phyloP scores from a whole-genome alignment of 768 basidiomycete genomes.

The Tylopilus sp. region DNA sequence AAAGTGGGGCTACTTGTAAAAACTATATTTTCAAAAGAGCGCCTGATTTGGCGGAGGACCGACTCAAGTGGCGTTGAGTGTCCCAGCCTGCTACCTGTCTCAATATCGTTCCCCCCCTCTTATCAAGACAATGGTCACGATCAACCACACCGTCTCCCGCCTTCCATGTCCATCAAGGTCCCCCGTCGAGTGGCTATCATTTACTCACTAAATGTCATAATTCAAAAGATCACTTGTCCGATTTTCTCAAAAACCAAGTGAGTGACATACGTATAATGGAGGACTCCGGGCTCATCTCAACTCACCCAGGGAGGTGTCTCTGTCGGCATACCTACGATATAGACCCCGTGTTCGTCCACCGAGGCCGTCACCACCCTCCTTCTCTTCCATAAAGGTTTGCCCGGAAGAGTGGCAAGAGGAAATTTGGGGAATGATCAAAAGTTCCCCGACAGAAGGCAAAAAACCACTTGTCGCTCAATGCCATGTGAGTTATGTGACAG shows the following conservation, averaged over 20 bases:
- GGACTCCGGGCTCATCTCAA: background rate
- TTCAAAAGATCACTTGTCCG: constrained; percentile 15
- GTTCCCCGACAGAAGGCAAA: constrained; percentile 1
- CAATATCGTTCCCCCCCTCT: constrained; percentile 26
- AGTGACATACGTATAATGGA: constrained; percentile 5
- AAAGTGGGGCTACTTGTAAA: constrained; percentile 4
- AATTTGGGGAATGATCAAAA: constrained; percentile 27
- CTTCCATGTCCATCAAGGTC: constrained; percentile 26
- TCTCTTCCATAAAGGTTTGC: constrained; percentile 23
- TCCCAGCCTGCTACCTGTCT: constrained; percentile 30
- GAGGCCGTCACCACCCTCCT: constrained; percentile 23
- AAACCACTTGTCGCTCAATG: constrained; percentile 23
- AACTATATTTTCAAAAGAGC: constrained; percentile 25
- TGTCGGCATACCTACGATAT: constrained; percentile 26
- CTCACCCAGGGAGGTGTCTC: constrained; percentile 16
- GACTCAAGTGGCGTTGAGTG: constrained; percentile 15
- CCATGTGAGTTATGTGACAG: constrained; percentile 22
- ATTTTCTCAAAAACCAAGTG: constrained; percentile 25
- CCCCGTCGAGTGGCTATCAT: constrained; percentile 26
- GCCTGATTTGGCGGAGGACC: constrained; percentile 20
- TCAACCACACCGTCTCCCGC: constrained; percentile 26
- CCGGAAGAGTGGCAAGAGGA: constrained; percentile 36
- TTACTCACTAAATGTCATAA: constrained; percentile 24
- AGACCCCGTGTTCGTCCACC: constrained; percentile 32
- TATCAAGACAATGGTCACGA: constrained; percentile 23